Conservation (phyloP, 2,329 filamentous ascomycete genomes). For the Exserohilum rostratum region DNA sequence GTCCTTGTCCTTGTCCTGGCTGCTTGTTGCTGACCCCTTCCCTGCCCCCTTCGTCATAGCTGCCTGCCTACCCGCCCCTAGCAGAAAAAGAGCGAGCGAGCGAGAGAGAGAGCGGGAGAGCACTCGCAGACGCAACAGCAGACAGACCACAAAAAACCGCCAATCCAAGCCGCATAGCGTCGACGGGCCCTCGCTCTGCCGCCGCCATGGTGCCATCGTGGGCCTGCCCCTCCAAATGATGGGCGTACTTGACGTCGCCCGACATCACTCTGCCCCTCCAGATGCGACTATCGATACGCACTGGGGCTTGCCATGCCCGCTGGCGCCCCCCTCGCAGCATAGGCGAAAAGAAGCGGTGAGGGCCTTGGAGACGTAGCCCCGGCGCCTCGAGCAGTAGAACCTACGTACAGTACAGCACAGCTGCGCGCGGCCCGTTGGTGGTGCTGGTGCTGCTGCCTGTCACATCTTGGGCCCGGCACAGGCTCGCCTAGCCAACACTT, state of each 20-base stretch:
- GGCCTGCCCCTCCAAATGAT: conserved; percentile 25
- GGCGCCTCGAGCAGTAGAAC: conserved; percentile 25
- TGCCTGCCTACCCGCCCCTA: no score
- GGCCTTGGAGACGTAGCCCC: conserved; percentile 34
- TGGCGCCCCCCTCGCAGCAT: conserved; percentile 26
- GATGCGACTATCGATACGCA: conserved; percentile 40
- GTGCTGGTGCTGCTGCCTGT: conserved; percentile 26
- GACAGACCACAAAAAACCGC: no score
- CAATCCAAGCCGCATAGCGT: no score
- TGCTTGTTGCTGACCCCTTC: background rate
- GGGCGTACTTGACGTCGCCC: conserved; percentile 32
- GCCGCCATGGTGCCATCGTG: conserved; percentile 12
- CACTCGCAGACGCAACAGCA: no score
- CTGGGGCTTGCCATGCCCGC: conserved; percentile 18
- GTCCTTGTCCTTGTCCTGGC: background rate
- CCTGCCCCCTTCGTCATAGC: no score
- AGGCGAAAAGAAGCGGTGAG: conserved; percentile 46
- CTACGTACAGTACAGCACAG: no score
- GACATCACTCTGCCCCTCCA: conserved; percentile 28
- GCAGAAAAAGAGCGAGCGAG: no score
- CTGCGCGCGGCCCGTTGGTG: conserved; percentile 32
- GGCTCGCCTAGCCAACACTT: no score
- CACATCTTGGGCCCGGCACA: conserved; percentile 14
- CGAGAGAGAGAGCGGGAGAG: no score
- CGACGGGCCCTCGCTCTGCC: no score